Percentiles rank a stretch among this genome's conserved stretches.
Evolutionary conservation across 2,329 filamentous ascomycete genomes (phyloP).

Genomic region (Fusarium nanum): DNA sequence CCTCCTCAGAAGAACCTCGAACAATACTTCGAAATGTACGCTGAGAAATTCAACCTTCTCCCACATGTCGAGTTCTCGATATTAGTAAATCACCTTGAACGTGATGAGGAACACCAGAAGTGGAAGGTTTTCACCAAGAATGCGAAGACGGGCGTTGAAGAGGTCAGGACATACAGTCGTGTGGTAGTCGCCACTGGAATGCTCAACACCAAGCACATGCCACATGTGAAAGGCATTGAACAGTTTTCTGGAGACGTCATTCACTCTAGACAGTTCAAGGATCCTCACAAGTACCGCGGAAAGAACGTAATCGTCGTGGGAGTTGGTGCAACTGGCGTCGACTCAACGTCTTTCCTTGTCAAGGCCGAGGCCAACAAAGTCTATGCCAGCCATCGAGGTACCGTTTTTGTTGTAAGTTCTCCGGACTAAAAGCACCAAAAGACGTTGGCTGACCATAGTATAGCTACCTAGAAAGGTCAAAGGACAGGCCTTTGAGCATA

Average conservation of each 20-base stretch:
- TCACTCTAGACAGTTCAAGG: conserved; percentile 55
- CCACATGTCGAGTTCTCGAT: conserved; percentile 46
- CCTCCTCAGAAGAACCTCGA: conserved; percentile 46
- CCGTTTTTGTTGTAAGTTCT: conserved; percentile 43
- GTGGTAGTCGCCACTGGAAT: conserved; percentile 52
- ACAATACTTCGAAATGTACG: conserved; percentile 50
- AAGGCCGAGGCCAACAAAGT: conserved; percentile 52
- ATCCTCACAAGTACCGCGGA: conserved; percentile 49
- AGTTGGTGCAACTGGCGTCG: conserved; percentile 53
- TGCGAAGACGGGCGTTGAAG: conserved; percentile 31
- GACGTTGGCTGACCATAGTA: conserved; percentile 6
- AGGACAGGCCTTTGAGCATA: conserved; percentile 51
- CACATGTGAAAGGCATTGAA: conserved; percentile 52
- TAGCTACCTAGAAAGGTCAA: conserved; percentile 46
- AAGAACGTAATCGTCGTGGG: conserved; percentile 61
- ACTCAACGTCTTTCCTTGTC: conserved; percentile 48
- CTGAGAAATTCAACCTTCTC: conserved; percentile 47
- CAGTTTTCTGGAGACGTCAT: conserved; percentile 55
- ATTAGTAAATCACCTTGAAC: conserved; percentile 42
- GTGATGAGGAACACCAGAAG: conserved; percentile 40
- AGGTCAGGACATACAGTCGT: conserved; percentile 50
- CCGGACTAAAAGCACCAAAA: too few relatives aligned
- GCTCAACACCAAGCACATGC: conserved; percentile 51
- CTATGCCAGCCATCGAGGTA: conserved; percentile 57
- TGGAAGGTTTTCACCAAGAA: conserved; percentile 49